Evolutionary conservation across 2,329 filamentous ascomycete genomes (phyloP), one percentile per base, ranked within the genome.

Genomic region (Celoporthe dispersa): DNA sequence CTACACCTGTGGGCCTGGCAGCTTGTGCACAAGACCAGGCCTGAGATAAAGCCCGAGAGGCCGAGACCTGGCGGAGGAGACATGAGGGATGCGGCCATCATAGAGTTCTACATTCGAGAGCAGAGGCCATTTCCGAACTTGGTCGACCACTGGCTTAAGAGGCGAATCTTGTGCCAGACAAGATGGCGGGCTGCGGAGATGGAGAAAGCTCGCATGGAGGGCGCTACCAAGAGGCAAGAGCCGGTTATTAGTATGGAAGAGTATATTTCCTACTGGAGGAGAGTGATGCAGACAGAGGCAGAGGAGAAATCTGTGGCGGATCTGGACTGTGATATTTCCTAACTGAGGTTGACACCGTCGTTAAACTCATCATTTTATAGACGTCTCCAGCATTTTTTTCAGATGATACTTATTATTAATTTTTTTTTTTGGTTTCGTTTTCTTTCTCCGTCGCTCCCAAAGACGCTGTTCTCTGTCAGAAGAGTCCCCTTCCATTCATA

Each of bases 81-180:
- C 8, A 51, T 64, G 62, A n/a, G 62, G 25, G 62, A 64, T 51
- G 62, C 62, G 25, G 62, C 62, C 6, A 64, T 64, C 41, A 64
- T 64, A 25, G 62, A 64, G 28, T 35, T 64, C 19, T 64, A 64
- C 19, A 31, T 64, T 3, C 62, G 62, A 22, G 41, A 48, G 4
- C 62, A 64, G 62, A 44, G 62, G 41, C 62, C 62, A 1, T 33
- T 64, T n/a, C 41, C 41, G 25, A 64, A 64, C 39, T 22, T 64
- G 28, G 41, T 64, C 8, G 39, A 64, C 1, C 62, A 64, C 19
- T 64, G 62, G 62, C 28, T 51, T 41, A 64, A 64, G 28, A 37
- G 7, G 19, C 41, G 41, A 7, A n/a, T 7, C 28, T 37, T 22
- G 28, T 11, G 41, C 16, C 41, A 51, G 16, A 25, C 62, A 8